Evolutionary conservation across 2,329 filamentous ascomycete genomes (phyloP).

Genomic region (Lachnellula subtilissima): DNA sequence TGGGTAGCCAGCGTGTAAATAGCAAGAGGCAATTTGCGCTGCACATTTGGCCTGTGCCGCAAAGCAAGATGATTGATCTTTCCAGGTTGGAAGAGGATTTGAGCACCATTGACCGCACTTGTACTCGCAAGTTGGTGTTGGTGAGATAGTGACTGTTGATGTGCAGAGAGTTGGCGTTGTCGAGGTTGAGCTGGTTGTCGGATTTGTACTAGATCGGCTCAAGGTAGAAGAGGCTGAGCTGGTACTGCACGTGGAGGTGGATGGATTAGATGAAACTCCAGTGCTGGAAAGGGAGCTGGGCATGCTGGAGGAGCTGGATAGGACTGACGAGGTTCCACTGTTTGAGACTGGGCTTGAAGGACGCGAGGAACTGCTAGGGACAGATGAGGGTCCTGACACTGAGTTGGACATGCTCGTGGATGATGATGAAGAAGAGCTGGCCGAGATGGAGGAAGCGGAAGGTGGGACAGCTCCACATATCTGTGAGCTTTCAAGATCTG

Average conservation of each 20-base stretch:
- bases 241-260: neutral
- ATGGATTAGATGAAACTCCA: no score
- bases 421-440: slow-evolving; percentile 12
- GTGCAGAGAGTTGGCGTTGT: slow-evolving; percentile 38
- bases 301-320: neutral
- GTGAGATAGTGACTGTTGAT: slow-evolving; percentile 34
- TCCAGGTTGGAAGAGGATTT: slow-evolving; percentile 45
- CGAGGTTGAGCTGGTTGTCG: slow-evolving; percentile 4
- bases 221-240: neutral
- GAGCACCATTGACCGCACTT: slow-evolving; percentile 51
- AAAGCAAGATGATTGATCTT: slow-evolving; percentile 39
- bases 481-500: slow-evolving; percentile 45
- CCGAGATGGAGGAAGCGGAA: slow-evolving; percentile 12
- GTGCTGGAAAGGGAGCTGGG: neutral
- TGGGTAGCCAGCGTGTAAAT: slow-evolving; percentile 47
- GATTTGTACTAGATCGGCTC: slow-evolving; percentile 1
- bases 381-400: slow-evolving; percentile 9
- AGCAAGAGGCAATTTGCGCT: slow-evolving; percentile 47
- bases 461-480: slow-evolving; percentile 35
- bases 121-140: slow-evolving; percentile 49
- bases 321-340: neutral
- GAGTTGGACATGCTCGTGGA: slow-evolving; percentile 1
- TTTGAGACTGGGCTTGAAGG: neutral
- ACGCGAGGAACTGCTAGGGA: no score
- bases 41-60: slow-evolving; percentile 37